Evolutionary conservation across 345 rosid genomes (phyloP).

Genomic region (Syzygium aromaticum): DNA sequence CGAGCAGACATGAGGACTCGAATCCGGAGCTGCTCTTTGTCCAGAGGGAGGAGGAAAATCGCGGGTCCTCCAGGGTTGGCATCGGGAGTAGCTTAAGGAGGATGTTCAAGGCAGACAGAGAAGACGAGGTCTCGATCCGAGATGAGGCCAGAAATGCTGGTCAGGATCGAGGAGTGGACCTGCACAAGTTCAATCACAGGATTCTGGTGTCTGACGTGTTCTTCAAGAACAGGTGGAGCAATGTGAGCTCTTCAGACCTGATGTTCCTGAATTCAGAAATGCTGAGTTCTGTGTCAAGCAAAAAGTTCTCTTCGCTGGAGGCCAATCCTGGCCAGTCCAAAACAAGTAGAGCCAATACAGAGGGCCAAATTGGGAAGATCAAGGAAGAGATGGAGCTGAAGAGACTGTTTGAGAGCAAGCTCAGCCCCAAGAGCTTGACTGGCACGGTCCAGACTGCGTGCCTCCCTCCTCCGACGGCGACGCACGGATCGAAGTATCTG

Average conservation of each 20-base stretch:
- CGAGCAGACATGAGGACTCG: conserved; percentile 31
- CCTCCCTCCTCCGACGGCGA: neutral
- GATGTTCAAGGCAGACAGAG: conserved; percentile 7
- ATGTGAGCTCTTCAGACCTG: conserved; percentile 64
- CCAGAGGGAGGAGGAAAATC: conserved; percentile 32
- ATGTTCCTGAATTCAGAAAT: conserved; percentile 64
- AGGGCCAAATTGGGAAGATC: conserved; percentile 22
- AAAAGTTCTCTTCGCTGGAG: conserved; percentile 29
- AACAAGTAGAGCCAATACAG: neutral
- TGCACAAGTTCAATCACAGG: conserved; percentile 60
- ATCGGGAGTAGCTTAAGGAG: conserved; percentile 59
- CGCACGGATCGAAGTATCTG: conserved; percentile 2
- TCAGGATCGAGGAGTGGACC: conserved; percentile 3
- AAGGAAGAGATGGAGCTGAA: conserved; percentile 58
- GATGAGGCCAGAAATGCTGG: conserved; percentile 1
- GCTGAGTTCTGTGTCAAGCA: conserved; percentile 42
- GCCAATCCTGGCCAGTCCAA: neutral
- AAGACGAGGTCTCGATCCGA: conserved; percentile 11
- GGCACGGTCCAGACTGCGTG: conserved; percentile 5
- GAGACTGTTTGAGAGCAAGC: conserved; percentile 40
- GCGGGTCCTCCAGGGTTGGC: conserved; percentile 56
- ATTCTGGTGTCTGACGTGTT: conserved; percentile 55
- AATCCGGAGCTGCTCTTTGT: conserved; percentile 49
- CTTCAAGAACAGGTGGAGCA: conserved; percentile 76
- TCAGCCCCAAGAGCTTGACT: neutral